Evolutionary conservation across 1,139 yeast genomes (phyloP).

Genomic region (Pneumocystis wakefieldiae): DNA sequence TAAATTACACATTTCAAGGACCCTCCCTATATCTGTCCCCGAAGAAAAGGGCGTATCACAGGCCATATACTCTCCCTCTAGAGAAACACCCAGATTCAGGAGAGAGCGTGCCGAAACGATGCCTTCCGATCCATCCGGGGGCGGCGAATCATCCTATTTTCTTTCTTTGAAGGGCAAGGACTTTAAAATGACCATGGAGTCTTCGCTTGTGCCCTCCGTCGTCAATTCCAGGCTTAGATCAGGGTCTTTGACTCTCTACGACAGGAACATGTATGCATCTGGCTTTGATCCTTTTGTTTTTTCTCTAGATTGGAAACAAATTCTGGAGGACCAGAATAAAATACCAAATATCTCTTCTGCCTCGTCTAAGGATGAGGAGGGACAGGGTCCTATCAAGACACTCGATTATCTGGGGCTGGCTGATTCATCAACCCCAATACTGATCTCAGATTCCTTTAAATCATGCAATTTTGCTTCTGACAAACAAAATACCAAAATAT

Average conservation of each 20-base stretch:
- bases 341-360: constrained; percentile 13
- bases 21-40: neutral
- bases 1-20: neutral
- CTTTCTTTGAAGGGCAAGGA: neutral
- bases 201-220: neutral
- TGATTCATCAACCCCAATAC: constrained; percentile 13
- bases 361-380: constrained; percentile 10
- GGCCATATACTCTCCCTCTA: neutral
- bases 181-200: neutral
- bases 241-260: constrained; percentile 24
- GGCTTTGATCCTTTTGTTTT: constrained; percentile 25
- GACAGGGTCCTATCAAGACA: constrained; percentile 14
- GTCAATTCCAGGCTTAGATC: neutral
- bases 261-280: constrained; percentile 19
- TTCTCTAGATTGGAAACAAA: constrained; percentile 16
- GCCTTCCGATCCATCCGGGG: neutral
- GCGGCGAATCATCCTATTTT: neutral
- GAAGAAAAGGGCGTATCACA: neutral
- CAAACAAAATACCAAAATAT: constrained; percentile 2
- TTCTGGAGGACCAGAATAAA: constrained; percentile 7
- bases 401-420: constrained; percentile 17
- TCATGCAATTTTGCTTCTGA: constrained; percentile 2
- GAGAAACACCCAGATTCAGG: neutral
- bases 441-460: constrained; percentile 4
- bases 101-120: neutral